Conservation (phyloP, 352 stramenopile species). For the Phytophthora sansomeana region DNA sequence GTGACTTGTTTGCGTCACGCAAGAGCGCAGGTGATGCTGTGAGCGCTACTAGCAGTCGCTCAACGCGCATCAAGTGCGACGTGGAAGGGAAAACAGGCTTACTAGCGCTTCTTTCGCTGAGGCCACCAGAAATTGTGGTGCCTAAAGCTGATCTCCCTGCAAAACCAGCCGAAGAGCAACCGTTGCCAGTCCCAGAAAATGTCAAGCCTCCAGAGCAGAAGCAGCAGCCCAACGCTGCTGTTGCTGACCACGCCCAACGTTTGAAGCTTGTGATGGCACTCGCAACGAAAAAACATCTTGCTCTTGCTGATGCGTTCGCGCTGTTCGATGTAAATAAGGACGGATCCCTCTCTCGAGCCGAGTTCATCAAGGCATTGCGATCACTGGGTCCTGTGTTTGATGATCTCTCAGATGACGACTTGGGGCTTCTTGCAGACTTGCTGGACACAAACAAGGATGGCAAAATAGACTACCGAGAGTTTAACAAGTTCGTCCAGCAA, state of each 20-base stretch:
- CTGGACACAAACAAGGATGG: conserved; percentile 65
- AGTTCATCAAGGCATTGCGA: conserved; percentile 59
- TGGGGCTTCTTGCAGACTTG: conserved; percentile 37
- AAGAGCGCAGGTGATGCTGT: conserved; percentile 21
- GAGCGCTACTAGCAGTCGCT: conserved; percentile 16
- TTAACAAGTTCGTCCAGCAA: conserved; percentile 48
- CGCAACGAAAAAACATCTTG: conserved; percentile 41
- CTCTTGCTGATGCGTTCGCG: conserved; percentile 46
- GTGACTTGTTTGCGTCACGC: conserved; percentile 54
- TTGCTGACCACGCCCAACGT: conserved; percentile 32
- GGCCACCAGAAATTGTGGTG: conserved; percentile 13
- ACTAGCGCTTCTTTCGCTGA: conserved; percentile 60
- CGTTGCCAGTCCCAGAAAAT: background rate
- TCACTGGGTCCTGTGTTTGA: conserved; percentile 57
- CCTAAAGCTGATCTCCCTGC: background rate
- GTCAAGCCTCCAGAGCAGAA: conserved; percentile 1
- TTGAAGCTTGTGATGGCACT: conserved; percentile 50
- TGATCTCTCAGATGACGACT: conserved; percentile 48
- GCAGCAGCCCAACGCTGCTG: background rate
- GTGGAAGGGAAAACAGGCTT: conserved; percentile 52
- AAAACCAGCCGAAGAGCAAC: conserved; percentile 1
- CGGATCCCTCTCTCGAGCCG: conserved; percentile 48
- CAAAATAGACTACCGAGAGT: conserved; percentile 53
- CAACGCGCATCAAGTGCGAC: conserved; percentile 65
- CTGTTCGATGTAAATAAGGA: conserved; percentile 57